Percentiles rank a stretch among this genome's conserved stretches.
These are phyloP conservation scores for Aquilaria malaccensis DNA, from an alignment of 345 rosid species.

Conservation along the genomic window DNA sequence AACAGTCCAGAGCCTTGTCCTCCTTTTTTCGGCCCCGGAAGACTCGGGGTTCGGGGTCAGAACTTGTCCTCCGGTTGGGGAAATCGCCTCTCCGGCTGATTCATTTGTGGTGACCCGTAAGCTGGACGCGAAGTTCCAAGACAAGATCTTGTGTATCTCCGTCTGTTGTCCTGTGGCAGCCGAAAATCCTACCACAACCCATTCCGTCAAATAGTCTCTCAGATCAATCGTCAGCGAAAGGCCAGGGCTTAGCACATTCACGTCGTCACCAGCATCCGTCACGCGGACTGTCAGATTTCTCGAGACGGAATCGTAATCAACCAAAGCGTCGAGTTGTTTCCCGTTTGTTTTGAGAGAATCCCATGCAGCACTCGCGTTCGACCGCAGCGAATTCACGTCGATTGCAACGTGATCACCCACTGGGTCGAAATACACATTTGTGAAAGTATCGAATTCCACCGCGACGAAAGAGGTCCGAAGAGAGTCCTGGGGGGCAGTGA, in stretches of 20 bases:
- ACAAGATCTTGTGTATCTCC: neutral
- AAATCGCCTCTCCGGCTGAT: neutral
- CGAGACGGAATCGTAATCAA: constrained; percentile 2
- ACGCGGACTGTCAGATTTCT: constrained; percentile 9
- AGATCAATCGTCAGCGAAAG: constrained; percentile 1
- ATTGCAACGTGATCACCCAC: constrained; percentile 12
- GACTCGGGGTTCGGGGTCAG: no score
- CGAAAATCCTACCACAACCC: constrained; percentile 13
- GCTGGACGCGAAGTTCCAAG: constrained; percentile 11
- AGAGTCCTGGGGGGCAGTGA: neutral
- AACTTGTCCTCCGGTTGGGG: neutral
- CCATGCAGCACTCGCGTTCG: neutral
- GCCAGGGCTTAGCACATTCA: neutral
- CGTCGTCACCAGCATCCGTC: neutral
- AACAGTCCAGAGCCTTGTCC: neutral
- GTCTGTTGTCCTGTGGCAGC: neutral
- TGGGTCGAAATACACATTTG: neutral
- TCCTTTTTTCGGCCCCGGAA: neutral
- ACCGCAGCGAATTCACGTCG: constrained; percentile 4
- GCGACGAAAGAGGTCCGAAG: neutral
- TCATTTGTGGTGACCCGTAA: neutral
- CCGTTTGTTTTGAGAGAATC: neutral
- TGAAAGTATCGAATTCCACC: constrained; percentile 13
- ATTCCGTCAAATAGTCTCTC: neutral
- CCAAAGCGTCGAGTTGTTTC: constrained; percentile 1